Evolutionary conservation across 345 rosid species (phyloP), one percentile per base, ranked within the genome.

Genomic region (Aurinia saxatilis): DNA sequence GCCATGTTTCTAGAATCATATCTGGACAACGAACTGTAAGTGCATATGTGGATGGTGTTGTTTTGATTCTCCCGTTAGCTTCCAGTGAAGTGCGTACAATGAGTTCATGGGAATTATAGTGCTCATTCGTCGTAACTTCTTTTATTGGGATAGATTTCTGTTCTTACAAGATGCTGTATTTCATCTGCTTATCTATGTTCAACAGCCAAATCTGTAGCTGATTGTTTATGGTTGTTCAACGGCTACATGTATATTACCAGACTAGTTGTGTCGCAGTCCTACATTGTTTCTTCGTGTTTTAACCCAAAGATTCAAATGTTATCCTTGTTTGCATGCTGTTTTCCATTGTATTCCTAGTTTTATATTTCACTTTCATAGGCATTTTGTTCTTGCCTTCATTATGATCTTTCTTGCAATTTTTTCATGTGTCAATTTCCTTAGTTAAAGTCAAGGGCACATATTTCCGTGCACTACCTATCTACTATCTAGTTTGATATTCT

Each of bases 21-120:
- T 86, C 96, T 29, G 97, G 97, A 64, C 99, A 93, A 49, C 90
- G 99, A 70, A 93, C 99, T 63, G 99, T 93, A 87, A 83, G 99
- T 60, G 48, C 31, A 21, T 59, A 23, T 21, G 19, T 38, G 29
- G 51, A 56, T 57, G 29, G 29, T 44, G 30, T 68, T 5, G n/a
- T 65, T 66, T 38, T 10, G 49, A 14, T 62, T 47, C 64, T 67
- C 29, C 29, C 36, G 5, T 44, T n/a, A 31, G 25, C 60, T 41
- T 52, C 6, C 30, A 37, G 14, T 63, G 30, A 50, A 12, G 27
- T 63, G 50, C 14, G 14, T 31, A 45, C 7, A 47, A 14, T 3
- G 30, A 48, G 21, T 35, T 60, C 27, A 9, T 38, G 58, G 29
- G 15, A 54, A 50, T 40, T 37, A 6, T 16, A 3, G 30, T 17